Evolutionary conservation across 768 basidiomycete genomes (phyloP), one percentile per base, ranked within the genome.

Genomic region (Rickenella mellea): DNA sequence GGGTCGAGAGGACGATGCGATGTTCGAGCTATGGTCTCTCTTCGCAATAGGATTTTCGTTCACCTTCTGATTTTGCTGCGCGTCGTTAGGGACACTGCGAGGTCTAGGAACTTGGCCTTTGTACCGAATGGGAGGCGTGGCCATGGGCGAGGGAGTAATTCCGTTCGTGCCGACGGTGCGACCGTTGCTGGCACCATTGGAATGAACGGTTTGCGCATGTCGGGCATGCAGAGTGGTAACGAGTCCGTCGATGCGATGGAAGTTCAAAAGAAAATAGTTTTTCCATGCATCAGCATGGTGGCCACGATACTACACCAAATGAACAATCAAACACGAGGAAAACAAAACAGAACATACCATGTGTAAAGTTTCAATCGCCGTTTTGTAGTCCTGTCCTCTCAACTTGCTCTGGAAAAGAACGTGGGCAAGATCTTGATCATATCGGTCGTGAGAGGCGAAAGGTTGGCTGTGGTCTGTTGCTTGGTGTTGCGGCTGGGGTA

Each of bases 201-300:
- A n/a, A n/a, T n/a, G n/a, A n/a, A n/a, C n/a, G n/a, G n/a, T n/a
- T n/a, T 17, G 33, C 12, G 24, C 6, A 14, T 36, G 19, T 17
- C 33, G 44, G 36, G 15, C 30, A 29, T 17, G 27, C 12, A 24
- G 22, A 10, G 25, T 28, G n/a, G 40, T 57, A 17, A 61, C 55
- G 10, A 56, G 52, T 22, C 61, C 59, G 51, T 84, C 77, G 27
- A 86, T 62, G 30, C 75, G 72, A 40, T 70, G 66, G 44, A 73
- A 76, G 51, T 85, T 70, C 43, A 84, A 81, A 12, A 87, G 67
- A 50, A 81, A 87, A 54, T 84, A 84, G 51, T 87, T 84, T 53
- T 85, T 86, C 83, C 83, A 87, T 19, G 81, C 59, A 55, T 68
- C 77, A 27, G 80, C 71, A 9, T 64, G 56, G 28, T 73, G 69